Conservation (phyloP, 2,329 filamentous ascomycete species). For the Arthroderma sp. region DNA sequence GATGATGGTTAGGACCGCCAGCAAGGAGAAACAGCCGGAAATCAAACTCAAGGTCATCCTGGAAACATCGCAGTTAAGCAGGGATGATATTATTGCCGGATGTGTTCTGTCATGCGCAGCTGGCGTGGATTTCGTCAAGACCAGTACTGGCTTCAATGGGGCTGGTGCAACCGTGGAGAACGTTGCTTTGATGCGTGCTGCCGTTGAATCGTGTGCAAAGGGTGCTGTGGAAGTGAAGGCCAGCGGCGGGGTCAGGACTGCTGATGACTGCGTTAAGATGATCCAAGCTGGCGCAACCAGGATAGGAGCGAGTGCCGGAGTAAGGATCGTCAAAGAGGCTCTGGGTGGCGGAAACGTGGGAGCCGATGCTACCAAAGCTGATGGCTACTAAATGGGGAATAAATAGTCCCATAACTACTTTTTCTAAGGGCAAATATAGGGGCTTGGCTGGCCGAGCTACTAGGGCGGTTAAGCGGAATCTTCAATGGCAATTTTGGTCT, state of each 20-base stretch:
- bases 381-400: slow-evolving; percentile 5
- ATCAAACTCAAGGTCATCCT: slow-evolving; percentile 45
- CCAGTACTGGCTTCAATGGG: slow-evolving; percentile 48
- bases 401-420: not conserved
- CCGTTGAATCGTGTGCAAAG: slow-evolving; percentile 34
- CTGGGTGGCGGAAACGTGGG: slow-evolving; percentile 16
- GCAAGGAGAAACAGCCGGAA: slow-evolving; percentile 16
- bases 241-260: slow-evolving; percentile 43
- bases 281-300: slow-evolving; percentile 45
- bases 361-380: not conserved
- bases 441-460: not conserved
- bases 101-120: slow-evolving; percentile 42
- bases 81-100: slow-evolving; percentile 42
- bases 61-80: slow-evolving; percentile 43
- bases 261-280: slow-evolving; percentile 43
- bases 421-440: not conserved
- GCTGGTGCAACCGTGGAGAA: slow-evolving; percentile 42
- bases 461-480: not conserved
- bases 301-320: slow-evolving; percentile 45
- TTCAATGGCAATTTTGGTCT: not conserved
- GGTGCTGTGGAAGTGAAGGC: slow-evolving; percentile 42
- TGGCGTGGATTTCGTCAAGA: slow-evolving; percentile 49
- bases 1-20: slow-evolving; percentile 38
- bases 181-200: slow-evolving; percentile 43
- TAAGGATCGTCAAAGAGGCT: slow-evolving; percentile 42